A percentile compares a stretch with the other conserved stretches of the same genome.
These are phyloP conservation scores for Rhododendron simsii DNA, from an alignment of 148 eudicot genomes.

Conservation along the genomic window DNA sequence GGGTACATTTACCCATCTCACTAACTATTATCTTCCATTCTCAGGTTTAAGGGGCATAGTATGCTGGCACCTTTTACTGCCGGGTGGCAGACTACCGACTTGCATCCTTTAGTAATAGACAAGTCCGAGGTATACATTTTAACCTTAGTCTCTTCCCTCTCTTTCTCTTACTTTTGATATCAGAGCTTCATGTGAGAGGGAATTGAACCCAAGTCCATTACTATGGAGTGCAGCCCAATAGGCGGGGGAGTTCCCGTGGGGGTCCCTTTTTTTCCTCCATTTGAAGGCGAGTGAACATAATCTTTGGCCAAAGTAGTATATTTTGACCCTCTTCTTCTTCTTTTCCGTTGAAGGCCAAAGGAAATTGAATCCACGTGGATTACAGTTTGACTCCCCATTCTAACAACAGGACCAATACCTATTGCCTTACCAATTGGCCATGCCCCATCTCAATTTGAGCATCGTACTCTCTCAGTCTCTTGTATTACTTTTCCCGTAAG, in stretches of 20 bases:
- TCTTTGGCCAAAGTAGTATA: background rate
- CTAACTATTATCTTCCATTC: constrained; percentile 3
- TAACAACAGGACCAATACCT: background rate
- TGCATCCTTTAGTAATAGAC: constrained; percentile 72
- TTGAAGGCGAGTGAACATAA: background rate
- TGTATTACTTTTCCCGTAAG: background rate
- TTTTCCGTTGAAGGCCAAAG: background rate
- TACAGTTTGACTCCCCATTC: background rate
- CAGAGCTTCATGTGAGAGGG: background rate
- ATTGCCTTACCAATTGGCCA: background rate
- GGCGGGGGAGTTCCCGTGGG: background rate
- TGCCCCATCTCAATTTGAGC: background rate
- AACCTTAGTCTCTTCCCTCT: background rate
- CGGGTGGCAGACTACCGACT: constrained; percentile 86
- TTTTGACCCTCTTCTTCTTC: background rate
- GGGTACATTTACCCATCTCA: background rate
- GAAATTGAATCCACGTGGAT: background rate
- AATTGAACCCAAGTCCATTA: background rate
- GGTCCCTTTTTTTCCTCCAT: background rate
- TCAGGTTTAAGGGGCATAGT: constrained; percentile 78
- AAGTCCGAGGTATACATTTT: constrained; percentile 67
- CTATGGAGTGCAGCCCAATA: background rate
- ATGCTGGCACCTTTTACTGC: constrained; percentile 99
- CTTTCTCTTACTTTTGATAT: background rate
- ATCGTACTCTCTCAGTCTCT: background rate